Evolutionary conservation across 2,329 filamentous ascomycete genomes (phyloP).

Genomic region (Cladosporium sp.): DNA sequence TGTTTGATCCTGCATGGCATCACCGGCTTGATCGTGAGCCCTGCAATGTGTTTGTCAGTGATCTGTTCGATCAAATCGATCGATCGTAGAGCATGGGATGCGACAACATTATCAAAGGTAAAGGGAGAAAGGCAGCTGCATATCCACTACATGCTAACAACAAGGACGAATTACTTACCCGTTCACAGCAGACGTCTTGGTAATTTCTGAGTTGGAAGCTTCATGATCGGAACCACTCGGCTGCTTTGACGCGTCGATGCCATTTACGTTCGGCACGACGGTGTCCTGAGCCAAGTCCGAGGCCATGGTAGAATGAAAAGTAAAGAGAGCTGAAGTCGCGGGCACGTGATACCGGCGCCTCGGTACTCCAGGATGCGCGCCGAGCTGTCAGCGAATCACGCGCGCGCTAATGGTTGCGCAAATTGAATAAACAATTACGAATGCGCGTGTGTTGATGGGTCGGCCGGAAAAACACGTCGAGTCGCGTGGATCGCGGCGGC

Average conservation of each 20-base stretch:
- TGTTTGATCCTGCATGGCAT: conserved; percentile 10
- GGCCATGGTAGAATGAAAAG: conserved; percentile 12
- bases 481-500: conserved; percentile 6
- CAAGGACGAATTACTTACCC: conserved; percentile 1
- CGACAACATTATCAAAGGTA: background rate
- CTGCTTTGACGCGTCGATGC: conserved; percentile 6
- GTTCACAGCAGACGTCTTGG: conserved; percentile 1
- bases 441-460: conserved; percentile 8
- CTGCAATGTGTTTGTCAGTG: conserved; percentile 5
- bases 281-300: conserved; percentile 13
- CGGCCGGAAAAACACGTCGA: conserved; percentile 7
- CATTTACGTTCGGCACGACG: conserved; percentile 9
- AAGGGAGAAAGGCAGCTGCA: background rate
- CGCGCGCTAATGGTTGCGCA: conserved; percentile 8
- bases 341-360: conserved; percentile 10
- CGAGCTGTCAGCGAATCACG: conserved; percentile 7
- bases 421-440: conserved; percentile 9
- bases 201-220: background rate
- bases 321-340: conserved; percentile 6
- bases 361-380: conserved; percentile 4
- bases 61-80: background rate
- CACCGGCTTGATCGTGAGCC: background rate
- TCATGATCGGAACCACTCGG: background rate
- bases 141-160: background rate
- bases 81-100: background rate